Evolutionary conservation across 2,329 filamentous ascomycete genomes (phyloP).

Genomic region (Sclerotinia sclerotiorum): DNA sequence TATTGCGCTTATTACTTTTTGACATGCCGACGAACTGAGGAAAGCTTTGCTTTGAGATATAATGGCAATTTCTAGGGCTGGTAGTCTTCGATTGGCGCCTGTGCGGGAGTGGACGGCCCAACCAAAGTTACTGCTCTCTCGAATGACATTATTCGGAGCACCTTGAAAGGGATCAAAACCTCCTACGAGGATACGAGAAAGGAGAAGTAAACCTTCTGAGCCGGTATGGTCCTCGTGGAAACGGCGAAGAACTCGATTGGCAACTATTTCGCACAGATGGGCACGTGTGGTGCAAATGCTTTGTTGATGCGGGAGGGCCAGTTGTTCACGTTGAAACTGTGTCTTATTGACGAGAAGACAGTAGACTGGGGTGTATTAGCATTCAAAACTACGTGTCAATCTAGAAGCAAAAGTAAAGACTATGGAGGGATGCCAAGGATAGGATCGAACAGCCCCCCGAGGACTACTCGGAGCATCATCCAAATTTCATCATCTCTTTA

Average conservation of each 20-base stretch:
- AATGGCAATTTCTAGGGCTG: slow-evolving; percentile 80
- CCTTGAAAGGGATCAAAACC: slow-evolving; percentile 86
- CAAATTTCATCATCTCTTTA: not conserved
- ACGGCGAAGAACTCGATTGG: slow-evolving; percentile 72
- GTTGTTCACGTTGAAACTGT: slow-evolving; percentile 77
- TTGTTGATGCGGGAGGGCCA: slow-evolving; percentile 72
- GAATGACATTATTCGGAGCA: slow-evolving; percentile 65
- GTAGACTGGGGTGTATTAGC: slow-evolving; percentile 56
- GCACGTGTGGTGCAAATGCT: slow-evolving; percentile 79
- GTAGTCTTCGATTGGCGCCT: slow-evolving; percentile 54
- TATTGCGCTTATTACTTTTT: slow-evolving; percentile 79
- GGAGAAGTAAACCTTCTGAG: slow-evolving; percentile 65
- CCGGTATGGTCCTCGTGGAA: slow-evolving; percentile 77
- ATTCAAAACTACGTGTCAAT: not conserved
- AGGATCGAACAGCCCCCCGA: not conserved
- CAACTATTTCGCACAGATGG: slow-evolving; percentile 76
- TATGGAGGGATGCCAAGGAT: too few relatives aligned
- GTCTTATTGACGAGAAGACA: slow-evolving; percentile 79
- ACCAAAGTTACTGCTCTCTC: slow-evolving; percentile 50
- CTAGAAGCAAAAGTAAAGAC: not conserved
- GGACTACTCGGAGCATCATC: not conserved
- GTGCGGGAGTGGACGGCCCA: slow-evolving; percentile 45
- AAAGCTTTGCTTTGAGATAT: slow-evolving; percentile 79
- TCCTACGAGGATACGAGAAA: slow-evolving; percentile 78
- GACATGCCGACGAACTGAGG: slow-evolving; percentile 72